Evolutionary conservation across 140 eudicot genomes (phyloP), one percentile per base, ranked within the genome.

Genomic region (Flaveria floridana): DNA sequence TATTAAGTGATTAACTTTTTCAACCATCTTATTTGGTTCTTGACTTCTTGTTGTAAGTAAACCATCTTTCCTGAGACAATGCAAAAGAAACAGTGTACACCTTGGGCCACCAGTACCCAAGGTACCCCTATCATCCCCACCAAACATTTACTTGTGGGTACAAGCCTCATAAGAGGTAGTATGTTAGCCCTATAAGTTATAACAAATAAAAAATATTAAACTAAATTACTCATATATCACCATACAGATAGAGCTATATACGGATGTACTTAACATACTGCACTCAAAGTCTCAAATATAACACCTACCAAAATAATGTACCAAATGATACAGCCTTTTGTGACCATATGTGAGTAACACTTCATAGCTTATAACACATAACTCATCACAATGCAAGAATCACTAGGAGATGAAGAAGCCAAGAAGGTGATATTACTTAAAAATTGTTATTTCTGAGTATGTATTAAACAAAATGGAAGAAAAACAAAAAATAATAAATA

Each of bases 1-100:
- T 25, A 3, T 70, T 3, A n/a, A 51, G 51, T 50, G 50, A 18
- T 70, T 51, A 53, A 30, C 51, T 28, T 70, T 71, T 18, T 4
- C 59, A 70, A 70, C 30, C 52, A 71, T 71, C 76, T 52, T 53
- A 34, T 53, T 30, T 34, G 66, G 50, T 18, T 34, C 51, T 30
- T 30, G 34, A 28, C 34, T 28, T 28, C 34, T 71, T 30, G 66
- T 7, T 55, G 52, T 52, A 71, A 53, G 19, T 26, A 53, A 71
- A 11, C 20, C 53, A 26, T 30, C 34, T 16, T 71, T 53, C 66
- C 20, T 16, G 37, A 71, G 76, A 53, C 19, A 1, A 53, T 11
- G 39, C 66, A 11, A 21, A 59, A 11, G 18, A 59, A 59, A 59
- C 13, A 20, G 1, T 57, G 9, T 28, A 52, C 2, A 6, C 64